Conservation (phyloP, 352 stramenopile species). For the Phytophthora vignae region DNA sequence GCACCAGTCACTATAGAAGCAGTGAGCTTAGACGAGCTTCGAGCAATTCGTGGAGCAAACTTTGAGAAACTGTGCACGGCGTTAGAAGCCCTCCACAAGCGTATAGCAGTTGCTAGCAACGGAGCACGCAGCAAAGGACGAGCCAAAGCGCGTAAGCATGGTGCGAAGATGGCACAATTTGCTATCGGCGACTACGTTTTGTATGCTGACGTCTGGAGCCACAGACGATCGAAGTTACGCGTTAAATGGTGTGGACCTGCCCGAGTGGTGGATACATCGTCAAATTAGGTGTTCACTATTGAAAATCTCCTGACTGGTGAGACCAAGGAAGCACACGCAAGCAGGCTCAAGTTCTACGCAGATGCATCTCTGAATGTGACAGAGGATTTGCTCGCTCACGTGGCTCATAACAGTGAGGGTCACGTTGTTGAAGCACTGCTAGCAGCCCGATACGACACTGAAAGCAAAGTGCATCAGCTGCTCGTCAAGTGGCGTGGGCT, state of each 20-base stretch:
- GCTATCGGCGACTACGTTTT: background rate
- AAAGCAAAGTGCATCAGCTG: background rate
- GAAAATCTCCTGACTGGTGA: background rate
- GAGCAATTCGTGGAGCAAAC: background rate
- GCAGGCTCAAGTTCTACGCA: background rate
- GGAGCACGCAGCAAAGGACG: background rate
- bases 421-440: background rate
- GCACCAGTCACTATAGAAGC: background rate
- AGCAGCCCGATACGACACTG: background rate
- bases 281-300: background rate
- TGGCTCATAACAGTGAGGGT: background rate
- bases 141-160: background rate
- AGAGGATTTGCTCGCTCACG: background rate
- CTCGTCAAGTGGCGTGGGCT: background rate
- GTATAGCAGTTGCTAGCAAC: background rate
- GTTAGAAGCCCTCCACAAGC: background rate
- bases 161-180: background rate
- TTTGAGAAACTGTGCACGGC: background rate
- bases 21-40: background rate
- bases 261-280: background rate
- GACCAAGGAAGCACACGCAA: background rate
- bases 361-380: background rate
- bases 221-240: background rate
- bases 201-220: background rate
- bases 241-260: background rate